phyloP scores from a whole-genome alignment of 257 asterid species.

The Schizonepeta tenuifolia region DNA sequence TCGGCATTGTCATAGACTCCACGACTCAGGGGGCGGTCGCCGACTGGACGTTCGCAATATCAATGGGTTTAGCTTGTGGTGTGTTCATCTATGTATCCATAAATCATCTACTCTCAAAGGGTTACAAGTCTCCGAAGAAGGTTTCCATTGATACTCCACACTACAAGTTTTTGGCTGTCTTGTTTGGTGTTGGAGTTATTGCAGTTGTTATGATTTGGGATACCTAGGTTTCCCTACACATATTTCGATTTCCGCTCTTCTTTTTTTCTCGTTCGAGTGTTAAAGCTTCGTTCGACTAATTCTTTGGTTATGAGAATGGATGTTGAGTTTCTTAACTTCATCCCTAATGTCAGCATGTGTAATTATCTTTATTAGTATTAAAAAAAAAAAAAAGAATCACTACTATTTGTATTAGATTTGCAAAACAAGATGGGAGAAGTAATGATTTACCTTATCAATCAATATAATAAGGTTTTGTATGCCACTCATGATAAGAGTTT shows the following conservation, averaged over 20 bases:
- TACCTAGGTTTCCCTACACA: conserved; percentile 38
- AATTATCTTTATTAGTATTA: too few relatives aligned
- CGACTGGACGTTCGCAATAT: conserved; percentile 81
- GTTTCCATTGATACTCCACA: conserved; percentile 50
- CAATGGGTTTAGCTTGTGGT: conserved; percentile 94
- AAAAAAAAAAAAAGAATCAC: too few relatives aligned
- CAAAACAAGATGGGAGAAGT: too few relatives aligned
- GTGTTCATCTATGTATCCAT: conserved; percentile 82
- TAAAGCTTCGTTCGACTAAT: neutral
- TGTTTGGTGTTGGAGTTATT: conserved; percentile 74
- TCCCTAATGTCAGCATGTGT: too few relatives aligned
- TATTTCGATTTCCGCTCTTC: too few relatives aligned
- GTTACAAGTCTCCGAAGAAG: conserved; percentile 56
- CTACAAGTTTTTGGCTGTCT: conserved; percentile 66
- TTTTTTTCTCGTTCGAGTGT: neutral
- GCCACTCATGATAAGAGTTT: too few relatives aligned
- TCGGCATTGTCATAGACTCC: conserved; percentile 80
- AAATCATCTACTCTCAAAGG: conserved; percentile 76
- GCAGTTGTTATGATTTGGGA: conserved; percentile 98
- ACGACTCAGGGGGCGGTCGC: conserved; percentile 82
- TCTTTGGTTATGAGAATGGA: too few relatives aligned
- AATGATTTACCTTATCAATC: too few relatives aligned
- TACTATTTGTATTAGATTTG: too few relatives aligned
- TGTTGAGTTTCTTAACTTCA: too few relatives aligned
- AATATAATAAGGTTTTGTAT: too few relatives aligned